Conservation (phyloP, 179 eudicot genomes). For the Silene coronaria region DNA sequence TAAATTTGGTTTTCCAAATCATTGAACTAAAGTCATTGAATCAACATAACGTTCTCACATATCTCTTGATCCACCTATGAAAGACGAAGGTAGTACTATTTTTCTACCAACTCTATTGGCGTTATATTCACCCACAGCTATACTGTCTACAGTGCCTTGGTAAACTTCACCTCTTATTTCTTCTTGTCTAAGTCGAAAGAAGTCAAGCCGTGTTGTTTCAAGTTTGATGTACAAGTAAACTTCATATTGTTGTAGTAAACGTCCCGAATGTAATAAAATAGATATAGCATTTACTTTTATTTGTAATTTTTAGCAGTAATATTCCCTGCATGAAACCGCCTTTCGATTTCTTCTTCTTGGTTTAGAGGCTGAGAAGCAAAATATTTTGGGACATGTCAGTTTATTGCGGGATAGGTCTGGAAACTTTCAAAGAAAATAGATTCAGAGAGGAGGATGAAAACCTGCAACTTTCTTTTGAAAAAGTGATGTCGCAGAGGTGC, state of each 20-base stretch:
- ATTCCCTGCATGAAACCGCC: not conserved
- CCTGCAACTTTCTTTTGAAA: no score
- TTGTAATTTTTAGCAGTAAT: slow-evolving; percentile 13
- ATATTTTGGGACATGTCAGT: no score
- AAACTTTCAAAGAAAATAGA: no score
- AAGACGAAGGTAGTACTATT: not conserved
- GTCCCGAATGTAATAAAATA: not conserved
- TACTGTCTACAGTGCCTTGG: slow-evolving; percentile 13
- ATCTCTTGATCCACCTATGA: not conserved
- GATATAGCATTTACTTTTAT: not conserved
- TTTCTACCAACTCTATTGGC: no score
- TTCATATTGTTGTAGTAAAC: not conserved
- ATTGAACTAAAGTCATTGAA: not conserved
- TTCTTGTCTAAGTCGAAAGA: not conserved
- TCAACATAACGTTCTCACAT: not conserved
- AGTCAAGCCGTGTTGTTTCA: not conserved
- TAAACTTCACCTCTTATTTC: slow-evolving; percentile 7
- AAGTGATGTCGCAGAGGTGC: no score
- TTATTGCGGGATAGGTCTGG: no score
- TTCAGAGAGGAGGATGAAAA: no score
- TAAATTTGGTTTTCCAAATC: not conserved
- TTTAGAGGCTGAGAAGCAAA: not conserved
- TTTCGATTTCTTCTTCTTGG: not conserved
- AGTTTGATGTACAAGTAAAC: slow-evolving; percentile 17
- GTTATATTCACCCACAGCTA: not conserved